Evolutionary conservation across 1,139 yeast species (phyloP).

Genomic region (Scheffersomyces stambukii): DNA sequence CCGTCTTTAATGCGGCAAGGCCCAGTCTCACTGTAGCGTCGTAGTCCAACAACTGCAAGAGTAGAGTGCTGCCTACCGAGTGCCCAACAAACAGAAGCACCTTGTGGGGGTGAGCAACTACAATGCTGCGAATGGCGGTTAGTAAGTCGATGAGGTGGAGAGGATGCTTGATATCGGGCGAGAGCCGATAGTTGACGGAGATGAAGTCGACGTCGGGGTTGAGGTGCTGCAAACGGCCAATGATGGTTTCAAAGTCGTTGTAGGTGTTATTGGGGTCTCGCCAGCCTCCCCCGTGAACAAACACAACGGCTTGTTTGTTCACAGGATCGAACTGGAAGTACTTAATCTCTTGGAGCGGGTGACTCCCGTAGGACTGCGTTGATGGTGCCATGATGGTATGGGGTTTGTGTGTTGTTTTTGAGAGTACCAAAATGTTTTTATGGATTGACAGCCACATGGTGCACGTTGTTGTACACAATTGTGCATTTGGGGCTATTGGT

Average conservation of each 20-base stretch:
- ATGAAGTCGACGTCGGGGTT: conserved; percentile 19
- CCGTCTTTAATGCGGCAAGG: too few relatives aligned
- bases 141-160: conserved; percentile 49
- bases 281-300: conserved; percentile 92
- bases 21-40: conserved; percentile 16
- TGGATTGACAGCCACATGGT: too few relatives aligned
- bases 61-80: conserved; percentile 77
- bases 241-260: conserved; percentile 38
- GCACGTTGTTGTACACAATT: too few relatives aligned
- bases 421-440: too few relatives aligned
- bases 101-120: too few relatives aligned
- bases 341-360: conserved; percentile 21
- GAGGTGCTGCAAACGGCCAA: conserved; percentile 2
- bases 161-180: conserved; percentile 65
- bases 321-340: conserved; percentile 14
- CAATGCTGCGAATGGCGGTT: conserved; percentile 15
- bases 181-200: conserved; percentile 64
- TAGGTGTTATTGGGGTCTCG: conserved; percentile 61
- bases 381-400: too few relatives aligned
- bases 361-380: conserved; percentile 19
- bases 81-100: conserved; percentile 54
- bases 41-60: conserved; percentile 49
- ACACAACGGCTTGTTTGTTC: conserved; percentile 30
- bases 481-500: too few relatives aligned
- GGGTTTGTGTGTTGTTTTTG: too few relatives aligned